These are phyloP conservation scores for Boechera retrofracta DNA, from an alignment of 345 rosid genomes.

Conservation along the genomic window DNA sequence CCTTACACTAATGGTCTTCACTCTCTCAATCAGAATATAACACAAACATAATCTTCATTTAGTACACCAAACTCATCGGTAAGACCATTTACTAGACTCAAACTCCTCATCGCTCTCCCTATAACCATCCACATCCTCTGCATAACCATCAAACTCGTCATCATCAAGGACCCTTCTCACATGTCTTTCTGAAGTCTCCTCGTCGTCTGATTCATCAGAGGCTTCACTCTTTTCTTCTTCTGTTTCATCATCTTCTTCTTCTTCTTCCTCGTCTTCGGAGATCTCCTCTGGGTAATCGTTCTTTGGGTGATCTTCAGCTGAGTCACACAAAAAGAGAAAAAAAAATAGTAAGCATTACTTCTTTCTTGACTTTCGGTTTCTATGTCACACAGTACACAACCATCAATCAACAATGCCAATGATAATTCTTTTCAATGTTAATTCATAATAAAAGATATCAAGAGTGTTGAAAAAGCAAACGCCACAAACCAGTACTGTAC, in stretches of 20 bases:
- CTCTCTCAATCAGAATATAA: no score
- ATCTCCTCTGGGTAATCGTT: slow-evolving; percentile 84
- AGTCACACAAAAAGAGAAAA: slow-evolving; percentile 17
- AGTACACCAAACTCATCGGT: no score
- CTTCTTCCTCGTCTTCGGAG: slow-evolving; percentile 52
- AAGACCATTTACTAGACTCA: no score
- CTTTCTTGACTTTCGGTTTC: not conserved
- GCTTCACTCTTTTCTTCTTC: slow-evolving; percentile 43
- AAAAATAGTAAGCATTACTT: not conserved
- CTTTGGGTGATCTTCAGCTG: slow-evolving; percentile 79
- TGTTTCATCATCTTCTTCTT: slow-evolving; percentile 33
- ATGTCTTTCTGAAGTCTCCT: slow-evolving; percentile 30
- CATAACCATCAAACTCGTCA: slow-evolving; percentile 32
- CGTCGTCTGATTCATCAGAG: slow-evolving; percentile 41
- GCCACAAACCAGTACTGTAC: not conserved
- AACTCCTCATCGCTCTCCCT: no score
- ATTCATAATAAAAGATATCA: not conserved
- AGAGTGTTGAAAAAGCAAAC: not conserved
- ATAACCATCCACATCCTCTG: no score
- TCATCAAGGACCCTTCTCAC: slow-evolving; percentile 43
- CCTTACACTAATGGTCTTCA: no score
- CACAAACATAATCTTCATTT: no score
- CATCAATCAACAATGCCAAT: slow-evolving; percentile 11
- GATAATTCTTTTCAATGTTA: not conserved
- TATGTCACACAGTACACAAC: not conserved